These are phyloP conservation scores for Tulasnella sp. DNA, from an alignment of 768 basidiomycete genomes.

Conservation along the genomic window DNA sequence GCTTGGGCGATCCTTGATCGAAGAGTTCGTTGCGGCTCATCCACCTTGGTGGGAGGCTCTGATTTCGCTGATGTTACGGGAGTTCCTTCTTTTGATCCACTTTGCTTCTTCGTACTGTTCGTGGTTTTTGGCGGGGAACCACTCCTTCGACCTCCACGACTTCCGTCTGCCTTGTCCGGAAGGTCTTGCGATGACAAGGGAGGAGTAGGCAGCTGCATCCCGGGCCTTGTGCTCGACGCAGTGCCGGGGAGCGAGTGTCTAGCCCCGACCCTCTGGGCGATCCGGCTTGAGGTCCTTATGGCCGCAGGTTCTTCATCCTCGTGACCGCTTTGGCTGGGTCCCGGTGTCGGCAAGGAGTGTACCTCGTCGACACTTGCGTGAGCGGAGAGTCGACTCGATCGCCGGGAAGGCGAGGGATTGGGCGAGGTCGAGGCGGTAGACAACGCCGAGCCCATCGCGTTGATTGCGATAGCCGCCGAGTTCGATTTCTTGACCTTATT, in stretches of 20 bases:
- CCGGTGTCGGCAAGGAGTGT: conserved; percentile 6
- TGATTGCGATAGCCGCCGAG: not conserved
- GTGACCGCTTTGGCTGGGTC: conserved; percentile 18
- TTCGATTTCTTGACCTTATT: not conserved
- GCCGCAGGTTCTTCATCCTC: conserved; percentile 1
- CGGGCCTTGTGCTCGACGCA: not conserved
- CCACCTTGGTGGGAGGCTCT: not conserved
- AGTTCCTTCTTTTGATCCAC: not conserved
- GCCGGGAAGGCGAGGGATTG: not conserved
- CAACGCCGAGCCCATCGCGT: not conserved
- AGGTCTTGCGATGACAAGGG: conserved; percentile 5
- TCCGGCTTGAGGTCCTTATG: not conserved
- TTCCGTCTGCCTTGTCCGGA: not conserved
- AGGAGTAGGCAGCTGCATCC: conserved; percentile 21
- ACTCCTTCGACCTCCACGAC: not conserved
- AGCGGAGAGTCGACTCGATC: not conserved
- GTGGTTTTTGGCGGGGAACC: not conserved
- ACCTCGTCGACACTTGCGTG: not conserved
- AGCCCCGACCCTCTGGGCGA: not conserved
- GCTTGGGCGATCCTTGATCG: conserved; percentile 3
- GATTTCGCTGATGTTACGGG: not conserved
- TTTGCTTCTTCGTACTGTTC: not conserved
- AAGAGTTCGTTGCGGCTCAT: conserved; percentile 10
- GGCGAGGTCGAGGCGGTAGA: not conserved
- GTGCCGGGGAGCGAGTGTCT: not conserved